Evolutionary conservation across 768 basidiomycete species (phyloP), one percentile per base, ranked within the genome.

Genomic region (Trametes coccinea): DNA sequence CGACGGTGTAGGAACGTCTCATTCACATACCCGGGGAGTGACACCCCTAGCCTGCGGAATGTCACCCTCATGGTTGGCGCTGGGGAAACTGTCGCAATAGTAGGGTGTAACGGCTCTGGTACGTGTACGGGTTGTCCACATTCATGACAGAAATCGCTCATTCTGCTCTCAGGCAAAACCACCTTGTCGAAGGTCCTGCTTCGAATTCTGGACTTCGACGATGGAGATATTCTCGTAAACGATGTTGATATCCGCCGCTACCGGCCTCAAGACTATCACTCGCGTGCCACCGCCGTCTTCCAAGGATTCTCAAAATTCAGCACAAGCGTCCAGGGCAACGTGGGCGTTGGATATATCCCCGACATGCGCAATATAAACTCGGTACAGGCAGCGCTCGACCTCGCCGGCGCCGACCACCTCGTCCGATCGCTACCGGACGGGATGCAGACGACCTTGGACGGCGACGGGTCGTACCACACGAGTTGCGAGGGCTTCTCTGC

Each of bases 251-350:
- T 90, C 54, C 82, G 89, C 44, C 78, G 78, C 34, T 84, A 86
- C 70, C 77, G 82, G 58, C 88, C 92, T 17, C 73, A 73, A 7
- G 90, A 92, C 48, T 85, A 90, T 61, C 93, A 95, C 72, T 76
- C 77, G 41, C 90, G 87, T 68, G 75, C 86, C 13, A 86, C 89
- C n/a, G 87, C 87, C 17, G 88, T 94, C 17, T 91, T 95, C 73
- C 93, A 95, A 73, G 87, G 87, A 45, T 94, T 93, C 73, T 87
- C 89, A 53, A 88, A 88, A 70, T 93, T 89, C 71, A 87, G 84
- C 68, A 81, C 87, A 5, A 86, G 91, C 0, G 80, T 93, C 16
- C 80, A 85, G 63, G 90, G 93, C 71, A 95, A 95, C 70, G 86
- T 93, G 31, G 93, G 93, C n/a, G 76, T 95, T 3, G 93, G 93